Base-by-base conservation (phyloP, 2,329 filamentous ascomycete genomes). In the Fusarium denticulatum region DNA sequence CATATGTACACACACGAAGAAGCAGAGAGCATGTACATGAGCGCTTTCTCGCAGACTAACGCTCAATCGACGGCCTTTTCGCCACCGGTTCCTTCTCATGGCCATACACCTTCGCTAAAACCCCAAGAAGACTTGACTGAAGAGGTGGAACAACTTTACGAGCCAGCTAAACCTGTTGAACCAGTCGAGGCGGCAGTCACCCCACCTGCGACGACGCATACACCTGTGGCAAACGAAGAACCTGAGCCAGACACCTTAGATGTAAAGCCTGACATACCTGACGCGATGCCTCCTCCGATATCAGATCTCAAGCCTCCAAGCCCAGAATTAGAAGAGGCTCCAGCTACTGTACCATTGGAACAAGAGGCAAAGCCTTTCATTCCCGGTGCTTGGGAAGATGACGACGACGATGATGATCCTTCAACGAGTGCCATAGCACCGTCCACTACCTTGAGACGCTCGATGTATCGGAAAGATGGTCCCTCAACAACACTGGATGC, bases 21-120 rank as follows among this genome's bases (percentile, higher is more conserved):
- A 71, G 93, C 93, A 0, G 91, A 94, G 78, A 96, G 94, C 80
- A 93, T 97, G 91, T 97, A 96, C 76, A 92, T 95, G 91, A 96
- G 90, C 71, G 90, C 90, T 3, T 88, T 92, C 58, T 92, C 90
- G 5, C 82, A 87, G 32, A 80, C 82, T 5, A 80, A 82, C 39
- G 78, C 79, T 5, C 79, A 82, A 15, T 77, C 60, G 5, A 61
- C 64, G 12, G 47, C 56, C 5, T 28, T 49, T 10, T 28, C 56
- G 12, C 58, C 71, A 18, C 62, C 66, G 20, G 46, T 47, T 36
- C 45, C 52, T 30, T 75, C 71, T 22, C 67, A 67, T 16, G 52
- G 56, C 14, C 73, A 36, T 26, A n/a, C 64, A 32, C 34, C 65
- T 34, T 53, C 63, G 7, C 50, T 43, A 22, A 60, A 52, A 18